Evolutionary conservation across 805 yeast species (phyloP).

Genomic region (Kazachstania viticola): DNA sequence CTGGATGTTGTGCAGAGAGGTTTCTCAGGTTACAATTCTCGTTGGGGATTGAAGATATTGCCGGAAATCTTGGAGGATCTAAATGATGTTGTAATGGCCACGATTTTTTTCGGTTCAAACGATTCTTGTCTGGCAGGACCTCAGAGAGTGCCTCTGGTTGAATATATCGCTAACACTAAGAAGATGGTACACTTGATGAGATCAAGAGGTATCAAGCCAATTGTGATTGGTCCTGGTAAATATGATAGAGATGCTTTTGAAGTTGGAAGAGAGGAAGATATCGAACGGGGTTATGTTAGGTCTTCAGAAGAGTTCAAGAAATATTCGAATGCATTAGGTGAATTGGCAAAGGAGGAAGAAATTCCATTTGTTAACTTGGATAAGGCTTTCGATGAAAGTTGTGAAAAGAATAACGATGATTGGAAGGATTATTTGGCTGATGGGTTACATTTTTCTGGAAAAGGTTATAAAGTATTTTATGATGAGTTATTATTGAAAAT

Average conservation of each 20-base stretch:
- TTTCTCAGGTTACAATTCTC: constrained; percentile 61
- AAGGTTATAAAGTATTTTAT: constrained; percentile 40
- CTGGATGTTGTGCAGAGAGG: constrained; percentile 68
- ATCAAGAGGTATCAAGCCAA: constrained; percentile 35
- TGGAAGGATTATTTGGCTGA: constrained; percentile 35
- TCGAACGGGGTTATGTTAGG: constrained; percentile 33
- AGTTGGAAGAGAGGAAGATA: constrained; percentile 22
- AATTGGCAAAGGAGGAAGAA: constrained; percentile 33
- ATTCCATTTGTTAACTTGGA: constrained; percentile 53
- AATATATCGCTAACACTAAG: constrained; percentile 38
- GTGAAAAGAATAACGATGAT: constrained; percentile 28
- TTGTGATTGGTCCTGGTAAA: constrained; percentile 54
- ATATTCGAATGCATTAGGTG: constrained; percentile 41
- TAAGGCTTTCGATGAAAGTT: constrained; percentile 34
- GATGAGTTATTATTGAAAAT: constrained; percentile 34
- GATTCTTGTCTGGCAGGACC: constrained; percentile 42
- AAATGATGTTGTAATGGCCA: constrained; percentile 33
- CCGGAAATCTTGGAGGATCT: constrained; percentile 44
- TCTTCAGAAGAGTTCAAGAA: constrained; percentile 32
- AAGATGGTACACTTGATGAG: constrained; percentile 32
- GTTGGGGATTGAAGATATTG: constrained; percentile 41
- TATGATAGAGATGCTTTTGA: constrained; percentile 39
- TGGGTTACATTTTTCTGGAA: constrained; percentile 51
- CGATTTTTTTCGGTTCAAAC: constrained; percentile 73
- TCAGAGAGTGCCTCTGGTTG: constrained; percentile 40